phyloP scores from a whole-genome alignment of 2,329 filamentous ascomycete species.

The Aureobasidium sp. region DNA sequence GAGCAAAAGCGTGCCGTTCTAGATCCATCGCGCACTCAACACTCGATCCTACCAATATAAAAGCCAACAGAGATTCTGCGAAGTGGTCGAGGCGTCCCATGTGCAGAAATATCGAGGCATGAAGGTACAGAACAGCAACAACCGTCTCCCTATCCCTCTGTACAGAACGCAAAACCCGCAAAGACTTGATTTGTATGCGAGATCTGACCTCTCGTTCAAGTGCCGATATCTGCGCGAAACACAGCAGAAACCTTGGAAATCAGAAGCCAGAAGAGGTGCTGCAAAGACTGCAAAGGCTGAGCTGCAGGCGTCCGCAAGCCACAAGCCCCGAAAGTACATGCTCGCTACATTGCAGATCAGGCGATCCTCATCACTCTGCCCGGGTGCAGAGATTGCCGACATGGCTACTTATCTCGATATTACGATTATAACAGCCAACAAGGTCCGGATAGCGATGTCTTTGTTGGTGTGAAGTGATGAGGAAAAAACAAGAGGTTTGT shows the following conservation, averaged over 20 bases:
- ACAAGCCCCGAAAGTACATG: not conserved
- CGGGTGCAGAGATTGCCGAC: not conserved
- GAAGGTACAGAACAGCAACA: too few relatives aligned
- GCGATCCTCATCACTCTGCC: not conserved
- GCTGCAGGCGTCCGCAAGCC: conserved; percentile 5
- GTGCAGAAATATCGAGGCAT: not conserved
- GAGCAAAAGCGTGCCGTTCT: not conserved
- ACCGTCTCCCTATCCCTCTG: too few relatives aligned
- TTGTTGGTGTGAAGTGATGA: too few relatives aligned
- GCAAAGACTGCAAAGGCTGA: not conserved
- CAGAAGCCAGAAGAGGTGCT: not conserved
- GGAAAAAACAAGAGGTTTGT: too few relatives aligned
- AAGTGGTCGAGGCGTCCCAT: not conserved
- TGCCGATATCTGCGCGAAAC: not conserved
- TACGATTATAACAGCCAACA: too few relatives aligned
- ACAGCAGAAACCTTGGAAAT: not conserved
- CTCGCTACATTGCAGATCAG: conserved; percentile 10
- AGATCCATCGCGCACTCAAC: conserved; percentile 2
- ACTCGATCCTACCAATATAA: not conserved
- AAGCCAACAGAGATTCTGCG: not conserved
- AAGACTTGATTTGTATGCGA: too few relatives aligned
- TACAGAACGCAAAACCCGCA: too few relatives aligned
- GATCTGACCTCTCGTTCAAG: not conserved
- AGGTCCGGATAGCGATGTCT: too few relatives aligned
- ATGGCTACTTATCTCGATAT: not conserved